phyloP scores from a whole-genome alignment of 2,329 filamentous ascomycete species.

The Sclerotinia borealis region DNA sequence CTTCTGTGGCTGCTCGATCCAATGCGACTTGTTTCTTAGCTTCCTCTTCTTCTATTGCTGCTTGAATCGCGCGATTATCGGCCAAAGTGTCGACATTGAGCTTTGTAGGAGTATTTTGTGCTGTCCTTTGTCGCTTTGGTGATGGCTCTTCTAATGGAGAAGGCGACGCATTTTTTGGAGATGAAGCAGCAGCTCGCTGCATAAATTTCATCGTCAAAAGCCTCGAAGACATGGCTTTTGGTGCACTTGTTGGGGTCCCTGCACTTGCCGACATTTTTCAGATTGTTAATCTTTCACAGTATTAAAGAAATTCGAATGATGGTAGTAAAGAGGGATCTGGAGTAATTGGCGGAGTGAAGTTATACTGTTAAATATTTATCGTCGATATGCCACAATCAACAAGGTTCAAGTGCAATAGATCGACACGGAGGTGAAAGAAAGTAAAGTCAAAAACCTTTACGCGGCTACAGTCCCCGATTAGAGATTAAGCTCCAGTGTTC shows the following conservation, averaged over 20 bases:
- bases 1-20: constrained; percentile 53
- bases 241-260: constrained; percentile 33
- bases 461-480: background rate
- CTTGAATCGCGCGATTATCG: constrained; percentile 55
- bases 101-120: constrained; percentile 31
- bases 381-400: background rate
- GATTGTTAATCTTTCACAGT: background rate
- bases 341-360: background rate
- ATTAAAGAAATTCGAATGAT: background rate
- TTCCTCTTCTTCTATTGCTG: constrained; percentile 61
- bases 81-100: constrained; percentile 41
- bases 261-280: constrained; percentile 25
- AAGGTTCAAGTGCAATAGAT: background rate
- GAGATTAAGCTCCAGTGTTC: constrained; percentile 10
- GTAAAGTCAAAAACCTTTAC: background rate
- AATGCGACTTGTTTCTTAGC: constrained; percentile 55
- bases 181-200: constrained; percentile 73
- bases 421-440: constrained; percentile 8
- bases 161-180: constrained; percentile 38
- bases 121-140: constrained; percentile 58
- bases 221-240: constrained; percentile 75
- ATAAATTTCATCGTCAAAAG: constrained; percentile 97
- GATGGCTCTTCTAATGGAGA: constrained; percentile 46
- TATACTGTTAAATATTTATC: background rate
- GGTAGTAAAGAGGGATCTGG: background rate